Base-by-base conservation (phyloP, 106 monocot genomes). In the Iris macrosiphon region DNA sequence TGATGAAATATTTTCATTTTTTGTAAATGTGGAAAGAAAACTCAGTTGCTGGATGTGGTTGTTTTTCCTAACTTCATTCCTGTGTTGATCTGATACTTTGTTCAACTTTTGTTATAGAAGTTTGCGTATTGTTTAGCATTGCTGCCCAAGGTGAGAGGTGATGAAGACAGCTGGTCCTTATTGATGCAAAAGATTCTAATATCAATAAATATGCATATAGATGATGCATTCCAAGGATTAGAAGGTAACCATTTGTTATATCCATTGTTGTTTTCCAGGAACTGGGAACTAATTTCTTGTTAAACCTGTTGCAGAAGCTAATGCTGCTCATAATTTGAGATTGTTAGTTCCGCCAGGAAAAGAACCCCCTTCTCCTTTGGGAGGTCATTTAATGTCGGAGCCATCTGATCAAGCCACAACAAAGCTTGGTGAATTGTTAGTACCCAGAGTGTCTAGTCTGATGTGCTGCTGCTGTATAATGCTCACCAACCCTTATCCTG, bases 281-380 rank as follows among this genome's bases (percentile, higher is more conserved):
- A 27, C 20, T 29, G 27, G 28, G 25, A 27, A 41, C 41, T 53
- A 43, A 67, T 24, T 39, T 27, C 14, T 40, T 12, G 14, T 35
- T 43, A 2, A 26, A 28, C 48, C 18, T 74, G 5, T 48, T 57
- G 32, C 83, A 98, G 98, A 78, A 68, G 33, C 32, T 40, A 84
- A 68, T 56, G 59, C 72, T 26, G 45, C 53, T 58, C 75, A 84
- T 39, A 41, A 78, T 17, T 68, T 78, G 70, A 75, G 61, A 49
- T 39, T 91, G 41, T 71, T 98, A 65, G 71, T 83, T 67, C 80
- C 83, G 25, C 64, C 91, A 34, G 98, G 98, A 49, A 75, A 78
- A 60, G 80, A 81, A 6, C 57, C 75, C 30, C 89, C 86, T 55
- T 52, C 77, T 51, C 72, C 57, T 31, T 52, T 86, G 24, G 91